Base-by-base conservation (phyloP, 2,329 filamentous ascomycete genomes). In the Akanthomyces dipterigenus region DNA sequence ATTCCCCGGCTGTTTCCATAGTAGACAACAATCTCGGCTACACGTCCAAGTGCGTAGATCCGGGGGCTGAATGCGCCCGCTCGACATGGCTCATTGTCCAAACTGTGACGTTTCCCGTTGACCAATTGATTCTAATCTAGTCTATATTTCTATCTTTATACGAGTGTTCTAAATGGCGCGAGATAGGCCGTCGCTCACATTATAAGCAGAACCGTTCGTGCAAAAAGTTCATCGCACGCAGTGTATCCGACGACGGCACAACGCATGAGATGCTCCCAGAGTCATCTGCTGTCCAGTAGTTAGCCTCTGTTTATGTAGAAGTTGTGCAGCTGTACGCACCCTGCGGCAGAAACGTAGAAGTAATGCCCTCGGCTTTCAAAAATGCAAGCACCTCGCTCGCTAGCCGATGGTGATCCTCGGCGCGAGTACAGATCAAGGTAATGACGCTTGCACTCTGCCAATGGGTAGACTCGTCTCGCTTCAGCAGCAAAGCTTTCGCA, bases 381-480 rank as follows among this genome's bases (percentile, higher is more conserved):
- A 43, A 8, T 1, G 38, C 24, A 14, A 24, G 51, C 5, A 20
- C 51, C 8, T 31, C 38, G 24, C 38, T 28, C 14, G 38, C 51
- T 18, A 55, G 38, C 20, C 26, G 38, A 43, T 11, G 7, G 14
- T 6, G 14, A 5, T 38, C 38, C 9, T 55, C 38, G 4, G 51
- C 24, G 51, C 38, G 51, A 8, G 18, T 55, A 24, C 51, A 55
- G 9, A 55, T 28, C 18, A 55, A 4, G 5, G 51, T 55, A n/a
- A 55, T 42, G 38, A 55, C 20, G 24, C 51, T 43, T 5, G 51
- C 51, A 22, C 24, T 55, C 51, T 55, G 51, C 24, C 24, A n/a
- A 3, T 24, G 20, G 24, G 18, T 18, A 12, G 11, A 14, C 12
- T 16, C 91, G 3, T 9, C 8, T 8, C 9, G 16, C 5, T 36